Percentiles rank a stretch among this genome's conserved stretches.
Conservation (phyloP, 768 basidiomycete species). For the Hydnomerulius pinastri region DNA sequence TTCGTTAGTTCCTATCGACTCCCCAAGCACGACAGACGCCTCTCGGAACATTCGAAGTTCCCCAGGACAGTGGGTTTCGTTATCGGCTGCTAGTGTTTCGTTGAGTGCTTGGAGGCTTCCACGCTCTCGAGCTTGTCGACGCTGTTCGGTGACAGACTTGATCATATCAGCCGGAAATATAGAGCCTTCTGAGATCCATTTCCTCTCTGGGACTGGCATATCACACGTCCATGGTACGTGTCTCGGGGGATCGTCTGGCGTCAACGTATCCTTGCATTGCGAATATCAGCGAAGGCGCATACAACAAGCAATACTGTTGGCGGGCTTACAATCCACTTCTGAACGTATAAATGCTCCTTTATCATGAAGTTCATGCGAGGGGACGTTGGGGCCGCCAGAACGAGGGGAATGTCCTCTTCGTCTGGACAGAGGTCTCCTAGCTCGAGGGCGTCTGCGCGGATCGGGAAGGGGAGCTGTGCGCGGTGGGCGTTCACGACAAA, state of each 20-base stretch:
- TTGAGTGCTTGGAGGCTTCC: background rate
- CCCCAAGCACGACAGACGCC: background rate
- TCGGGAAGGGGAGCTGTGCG: slow-evolving; percentile 23
- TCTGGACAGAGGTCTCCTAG: slow-evolving; percentile 18
- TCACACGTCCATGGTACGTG: slow-evolving; percentile 34
- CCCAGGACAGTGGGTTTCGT: slow-evolving; percentile 4
- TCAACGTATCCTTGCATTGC: slow-evolving; percentile 19
- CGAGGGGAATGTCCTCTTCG: slow-evolving; percentile 13
- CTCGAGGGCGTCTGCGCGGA: slow-evolving; percentile 21
- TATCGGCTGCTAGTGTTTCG: background rate
- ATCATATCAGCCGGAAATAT: slow-evolving; percentile 24
- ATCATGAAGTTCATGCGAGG: slow-evolving; percentile 39
- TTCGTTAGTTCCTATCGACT: slow-evolving; percentile 2
- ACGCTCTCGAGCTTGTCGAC: background rate
- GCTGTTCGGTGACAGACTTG: slow-evolving; percentile 6
- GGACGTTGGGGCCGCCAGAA: slow-evolving; percentile 34
- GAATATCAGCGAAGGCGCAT: slow-evolving; percentile 9
- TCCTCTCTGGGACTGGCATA: slow-evolving; percentile 14
- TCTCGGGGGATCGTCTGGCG: slow-evolving; percentile 21
- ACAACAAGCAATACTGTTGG: background rate
- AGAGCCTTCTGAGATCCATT: slow-evolving; percentile 34
- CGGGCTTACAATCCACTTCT: slow-evolving; percentile 36
- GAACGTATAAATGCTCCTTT: slow-evolving; percentile 35
- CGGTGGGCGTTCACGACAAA: slow-evolving; percentile 28
- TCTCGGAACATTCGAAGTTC: slow-evolving; percentile 1